Percentiles rank a stretch among this genome's conserved stretches.
Conservation (phyloP, 305 asterid species). For the Fraxinus dipetala region DNA sequence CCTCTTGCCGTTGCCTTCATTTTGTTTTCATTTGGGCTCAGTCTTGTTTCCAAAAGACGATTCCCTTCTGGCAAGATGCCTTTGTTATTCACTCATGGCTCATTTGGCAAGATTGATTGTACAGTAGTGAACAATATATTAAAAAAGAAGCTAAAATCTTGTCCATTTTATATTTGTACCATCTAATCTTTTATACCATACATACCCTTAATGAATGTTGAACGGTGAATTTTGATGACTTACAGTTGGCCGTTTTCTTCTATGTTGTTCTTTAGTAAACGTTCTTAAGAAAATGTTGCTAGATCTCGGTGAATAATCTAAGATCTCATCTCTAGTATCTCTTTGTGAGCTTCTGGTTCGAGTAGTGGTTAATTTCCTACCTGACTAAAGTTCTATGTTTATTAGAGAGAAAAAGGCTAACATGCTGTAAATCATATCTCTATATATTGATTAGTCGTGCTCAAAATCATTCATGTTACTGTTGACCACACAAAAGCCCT, state of each 20-base stretch:
- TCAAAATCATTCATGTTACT: background rate
- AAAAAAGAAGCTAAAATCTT: background rate
- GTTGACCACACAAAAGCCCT: background rate
- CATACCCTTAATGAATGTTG: background rate
- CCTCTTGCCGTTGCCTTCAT: constrained; percentile 57
- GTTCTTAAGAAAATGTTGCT: background rate
- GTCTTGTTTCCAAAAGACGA: background rate
- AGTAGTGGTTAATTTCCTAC: background rate
- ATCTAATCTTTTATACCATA: background rate
- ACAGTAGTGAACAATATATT: background rate
- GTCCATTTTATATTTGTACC: background rate
- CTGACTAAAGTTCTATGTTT: background rate
- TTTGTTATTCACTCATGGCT: background rate
- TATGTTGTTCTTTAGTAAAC: background rate
- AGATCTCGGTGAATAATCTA: background rate
- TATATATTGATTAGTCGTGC: background rate
- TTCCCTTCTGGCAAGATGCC: background rate
- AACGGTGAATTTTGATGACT: background rate
- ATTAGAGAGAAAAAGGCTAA: background rate
- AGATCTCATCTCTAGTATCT: background rate
- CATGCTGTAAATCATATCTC: background rate
- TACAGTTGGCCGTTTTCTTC: background rate
- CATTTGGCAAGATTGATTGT: background rate
- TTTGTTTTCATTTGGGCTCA: background rate
- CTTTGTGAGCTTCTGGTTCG: background rate